Evolutionary conservation across 1,139 yeast genomes (phyloP).

Genomic region (Magnusiomyces fungicola): DNA sequence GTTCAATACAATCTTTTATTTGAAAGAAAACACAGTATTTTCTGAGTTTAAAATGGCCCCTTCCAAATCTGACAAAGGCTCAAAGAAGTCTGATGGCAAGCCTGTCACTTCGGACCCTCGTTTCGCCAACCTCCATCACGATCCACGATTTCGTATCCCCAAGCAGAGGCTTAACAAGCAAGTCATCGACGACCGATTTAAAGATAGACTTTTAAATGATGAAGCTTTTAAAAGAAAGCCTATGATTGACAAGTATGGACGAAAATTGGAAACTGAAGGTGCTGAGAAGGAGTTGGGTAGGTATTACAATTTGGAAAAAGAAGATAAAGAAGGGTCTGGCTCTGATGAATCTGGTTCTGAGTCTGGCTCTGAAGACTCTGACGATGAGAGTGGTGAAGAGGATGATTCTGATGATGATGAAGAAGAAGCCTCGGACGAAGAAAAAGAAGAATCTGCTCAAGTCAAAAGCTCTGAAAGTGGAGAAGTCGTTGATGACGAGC

Average conservation of each 20-base stretch:
- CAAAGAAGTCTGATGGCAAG: conserved; percentile 5
- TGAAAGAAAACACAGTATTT: too few relatives aligned
- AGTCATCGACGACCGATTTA: conserved; percentile 80
- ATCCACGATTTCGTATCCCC: conserved; percentile 81
- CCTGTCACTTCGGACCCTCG: conserved; percentile 60
- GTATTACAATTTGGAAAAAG: conserved; percentile 51
- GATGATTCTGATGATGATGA: conserved; percentile 22
- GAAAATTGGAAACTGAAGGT: conserved; percentile 47
- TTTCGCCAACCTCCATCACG: conserved; percentile 71
- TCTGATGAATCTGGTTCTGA: background rate
- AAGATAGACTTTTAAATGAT: conserved; percentile 49
- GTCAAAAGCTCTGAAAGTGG: conserved; percentile 25
- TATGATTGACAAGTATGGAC: conserved; percentile 80
- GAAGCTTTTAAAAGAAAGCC: conserved; percentile 52
- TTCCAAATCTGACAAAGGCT: background rate
- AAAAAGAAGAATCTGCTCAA: conserved; percentile 8
- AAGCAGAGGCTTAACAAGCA: conserved; percentile 63
- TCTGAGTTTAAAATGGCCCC: background rate
- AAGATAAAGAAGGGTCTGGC: conserved; percentile 18
- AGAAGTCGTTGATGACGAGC: conserved; percentile 22
- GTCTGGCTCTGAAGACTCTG: background rate
- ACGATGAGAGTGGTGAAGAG: conserved; percentile 1
- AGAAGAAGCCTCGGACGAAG: conserved; percentile 20
- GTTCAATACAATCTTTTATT: too few relatives aligned
- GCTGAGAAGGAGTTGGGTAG: conserved; percentile 50